These are phyloP conservation scores for Suhomyces anneliseae DNA, from an alignment of 1,139 yeast species.

Conservation along the genomic window DNA sequence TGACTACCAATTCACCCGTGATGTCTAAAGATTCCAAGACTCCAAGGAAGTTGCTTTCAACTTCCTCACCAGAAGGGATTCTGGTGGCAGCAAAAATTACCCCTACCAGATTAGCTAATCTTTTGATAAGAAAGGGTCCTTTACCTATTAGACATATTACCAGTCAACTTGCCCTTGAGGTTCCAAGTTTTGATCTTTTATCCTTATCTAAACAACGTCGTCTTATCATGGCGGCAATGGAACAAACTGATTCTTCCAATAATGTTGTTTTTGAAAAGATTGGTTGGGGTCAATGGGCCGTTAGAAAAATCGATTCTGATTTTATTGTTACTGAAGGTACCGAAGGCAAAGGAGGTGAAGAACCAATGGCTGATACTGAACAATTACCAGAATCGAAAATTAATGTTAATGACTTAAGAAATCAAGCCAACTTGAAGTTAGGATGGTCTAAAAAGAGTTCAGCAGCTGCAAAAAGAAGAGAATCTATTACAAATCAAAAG, in stretches of 20 bases:
- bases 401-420: conserved; percentile 38
- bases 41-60: conserved; percentile 48
- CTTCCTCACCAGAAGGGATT: conserved; percentile 84
- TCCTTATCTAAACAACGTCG: conserved; percentile 88
- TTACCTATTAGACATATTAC: conserved; percentile 90
- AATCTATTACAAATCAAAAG: conserved; percentile 52
- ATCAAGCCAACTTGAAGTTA: conserved; percentile 40
- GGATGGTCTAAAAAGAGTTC: conserved; percentile 46
- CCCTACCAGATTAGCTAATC: conserved; percentile 69
- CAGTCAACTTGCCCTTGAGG: conserved; percentile 69
- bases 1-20: background rate
- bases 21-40: conserved; percentile 5
- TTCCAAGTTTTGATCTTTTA: conserved; percentile 75
- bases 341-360: conserved; percentile 26
- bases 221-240: conserved; percentile 85
- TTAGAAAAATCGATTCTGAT: conserved; percentile 54
- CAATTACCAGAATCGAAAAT: conserved; percentile 10
- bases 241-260: conserved; percentile 57
- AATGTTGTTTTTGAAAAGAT: conserved; percentile 82
- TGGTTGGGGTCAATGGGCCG: conserved; percentile 99
- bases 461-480: conserved; percentile 37
- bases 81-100: conserved; percentile 89
- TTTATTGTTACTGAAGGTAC: conserved; percentile 50
- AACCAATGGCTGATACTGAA: conserved; percentile 1
- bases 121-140: conserved; percentile 77